phyloP scores from a whole-genome alignment of 768 basidiomycete genomes.

The Tricholoma furcatifolium region DNA sequence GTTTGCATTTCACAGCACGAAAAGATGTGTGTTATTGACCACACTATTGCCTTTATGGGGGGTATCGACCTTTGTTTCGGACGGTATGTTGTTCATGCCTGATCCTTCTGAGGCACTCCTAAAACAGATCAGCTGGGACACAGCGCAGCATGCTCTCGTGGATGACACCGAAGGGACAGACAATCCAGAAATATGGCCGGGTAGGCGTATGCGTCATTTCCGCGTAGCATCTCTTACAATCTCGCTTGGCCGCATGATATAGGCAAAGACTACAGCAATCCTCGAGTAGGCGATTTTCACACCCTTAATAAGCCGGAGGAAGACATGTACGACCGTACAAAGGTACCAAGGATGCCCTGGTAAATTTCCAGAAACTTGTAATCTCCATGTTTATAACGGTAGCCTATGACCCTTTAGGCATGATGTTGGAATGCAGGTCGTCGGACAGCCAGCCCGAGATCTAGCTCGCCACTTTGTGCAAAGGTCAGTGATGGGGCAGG shows the following conservation, averaged over 20 bases:
- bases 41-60: constrained; percentile 97
- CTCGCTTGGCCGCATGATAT: background rate
- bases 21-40: constrained; percentile 96
- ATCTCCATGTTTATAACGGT: background rate
- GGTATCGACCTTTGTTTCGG: constrained; percentile 95
- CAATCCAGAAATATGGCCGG: constrained; percentile 81
- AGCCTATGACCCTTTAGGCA: constrained; percentile 65
- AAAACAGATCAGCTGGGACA: constrained; percentile 75
- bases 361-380: constrained; percentile 26
- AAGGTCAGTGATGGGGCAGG: constrained; percentile 46
- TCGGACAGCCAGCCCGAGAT: constrained; percentile 95
- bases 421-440: constrained; percentile 93
- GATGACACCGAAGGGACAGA: constrained; percentile 77
- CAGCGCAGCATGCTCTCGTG: constrained; percentile 85
- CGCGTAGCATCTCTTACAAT: background rate
- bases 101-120: background rate
- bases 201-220: constrained; percentile 34
- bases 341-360: constrained; percentile 96
- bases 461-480: constrained; percentile 93
- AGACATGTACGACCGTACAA: constrained; percentile 92
- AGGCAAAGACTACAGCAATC: constrained; percentile 97
- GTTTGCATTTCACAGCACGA: constrained; percentile 65
- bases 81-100: constrained; percentile 39
- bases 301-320: constrained; percentile 86
- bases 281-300: constrained; percentile 83